Evolutionary conservation across 2,329 filamentous ascomycete genomes (phyloP).

Genomic region (Cercospora sesami): DNA sequence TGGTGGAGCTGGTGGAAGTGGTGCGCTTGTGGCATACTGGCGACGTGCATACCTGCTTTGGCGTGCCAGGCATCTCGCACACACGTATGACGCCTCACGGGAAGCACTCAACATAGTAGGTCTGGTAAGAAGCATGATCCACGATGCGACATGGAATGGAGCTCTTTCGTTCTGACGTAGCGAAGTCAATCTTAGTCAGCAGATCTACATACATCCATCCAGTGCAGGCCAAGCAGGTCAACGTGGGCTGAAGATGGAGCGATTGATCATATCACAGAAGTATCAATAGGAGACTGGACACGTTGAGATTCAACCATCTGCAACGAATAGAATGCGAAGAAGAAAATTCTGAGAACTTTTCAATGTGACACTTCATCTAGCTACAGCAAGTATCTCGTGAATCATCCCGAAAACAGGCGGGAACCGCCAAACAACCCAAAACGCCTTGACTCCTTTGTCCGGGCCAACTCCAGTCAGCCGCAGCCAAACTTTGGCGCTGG

Average conservation of each 20-base stretch:
- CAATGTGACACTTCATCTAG: conserved; percentile 1
- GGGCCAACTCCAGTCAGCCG: background rate
- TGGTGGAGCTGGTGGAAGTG: conserved; percentile 48
- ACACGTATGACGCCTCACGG: conserved; percentile 24
- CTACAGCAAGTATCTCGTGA: background rate
- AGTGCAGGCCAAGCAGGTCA: background rate
- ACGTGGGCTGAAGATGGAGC: background rate
- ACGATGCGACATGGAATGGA: background rate
- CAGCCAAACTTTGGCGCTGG: conserved; percentile 1
- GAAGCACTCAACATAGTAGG: conserved; percentile 19
- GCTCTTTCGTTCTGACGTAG: background rate
- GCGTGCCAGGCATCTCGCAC: conserved; percentile 27
- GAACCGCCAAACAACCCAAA: conserved; percentile 3
- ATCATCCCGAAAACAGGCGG: background rate
- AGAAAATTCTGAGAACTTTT: background rate
- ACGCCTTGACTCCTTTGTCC: background rate
- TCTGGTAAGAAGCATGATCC: background rate
- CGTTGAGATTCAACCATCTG: background rate
- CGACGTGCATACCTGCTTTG: conserved; percentile 18
- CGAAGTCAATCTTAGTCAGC: background rate
- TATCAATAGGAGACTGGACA: background rate
- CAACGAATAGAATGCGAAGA: background rate
- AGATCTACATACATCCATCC: too few relatives aligned
- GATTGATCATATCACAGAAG: background rate
- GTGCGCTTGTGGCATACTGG: conserved; percentile 18